Evolutionary conservation across 2,329 filamentous ascomycete species (phyloP), one percentile per base, ranked within the genome.

Genomic region (Alternaria gansuensis): DNA sequence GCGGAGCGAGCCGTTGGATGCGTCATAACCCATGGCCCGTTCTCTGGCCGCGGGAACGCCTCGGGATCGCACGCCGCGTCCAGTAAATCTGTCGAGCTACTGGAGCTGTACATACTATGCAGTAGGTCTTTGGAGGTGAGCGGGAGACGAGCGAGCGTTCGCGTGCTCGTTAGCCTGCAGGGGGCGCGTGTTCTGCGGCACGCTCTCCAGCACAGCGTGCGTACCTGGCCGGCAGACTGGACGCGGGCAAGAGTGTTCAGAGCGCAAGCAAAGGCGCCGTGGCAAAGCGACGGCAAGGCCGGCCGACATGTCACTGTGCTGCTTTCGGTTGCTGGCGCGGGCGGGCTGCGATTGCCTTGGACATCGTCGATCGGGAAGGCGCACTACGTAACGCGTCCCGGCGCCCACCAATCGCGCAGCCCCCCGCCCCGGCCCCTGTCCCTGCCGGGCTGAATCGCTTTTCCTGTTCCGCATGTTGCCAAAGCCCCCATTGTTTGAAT

Each of bases 391-490:
- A 59, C 51, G 11, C 36, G 46, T 14, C 24, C 28, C 14, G 36
- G 34, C 4, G 11, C 14, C 28, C 8, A 31, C 60, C 60, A 60
- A 60, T 48, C 53, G 56, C 31, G n/a, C 33, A 28, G 23, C 33
- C 41, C 28, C 13, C 3, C 29, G 4, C 14, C 56, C 33, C 33
- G 14, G 6, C 34, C 43, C 34, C n/a, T 5, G 37, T 5, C n/a
- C 57, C 45, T 39, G 49, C 24, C 43, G 39, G 36, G 13, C 40
- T 36, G 40, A 37, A 63, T 63, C 52, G 60, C 57, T 54, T 60
- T 63, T 45, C 23, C 49, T 57, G 44, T 56, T 54, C 39, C 50
- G 57, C 60, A 59, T 51, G 52, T 51, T 56, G 17, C 34, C 28
- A 44, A 36, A 57, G 48, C 36, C 21, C 40, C 53, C 44, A 57